These are phyloP conservation scores for Rhizopogon roseolus DNA, from an alignment of 768 basidiomycete genomes.

Conservation along the genomic window DNA sequence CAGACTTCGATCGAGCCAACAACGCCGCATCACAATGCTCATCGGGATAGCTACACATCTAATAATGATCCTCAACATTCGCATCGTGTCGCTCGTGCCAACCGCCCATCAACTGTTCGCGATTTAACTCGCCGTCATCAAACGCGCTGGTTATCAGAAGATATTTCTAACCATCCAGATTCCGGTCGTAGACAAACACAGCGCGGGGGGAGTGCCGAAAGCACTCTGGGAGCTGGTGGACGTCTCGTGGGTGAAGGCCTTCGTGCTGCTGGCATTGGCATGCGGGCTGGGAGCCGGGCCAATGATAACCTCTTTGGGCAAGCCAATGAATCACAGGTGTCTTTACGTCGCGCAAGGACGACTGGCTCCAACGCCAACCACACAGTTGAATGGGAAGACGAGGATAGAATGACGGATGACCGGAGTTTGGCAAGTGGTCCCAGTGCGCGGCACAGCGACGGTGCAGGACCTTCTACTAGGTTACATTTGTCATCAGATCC, in stretches of 20 bases:
- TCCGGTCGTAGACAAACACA: slow-evolving; percentile 49
- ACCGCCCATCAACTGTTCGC: slow-evolving; percentile 43
- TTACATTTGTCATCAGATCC: slow-evolving; percentile 21
- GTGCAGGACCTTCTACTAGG: slow-evolving; percentile 13
- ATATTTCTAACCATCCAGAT: slow-evolving; percentile 27
- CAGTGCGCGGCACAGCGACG: slow-evolving; percentile 16
- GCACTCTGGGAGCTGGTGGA: slow-evolving; percentile 43
- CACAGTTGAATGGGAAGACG: slow-evolving; percentile 21
- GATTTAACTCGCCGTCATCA: slow-evolving; percentile 46
- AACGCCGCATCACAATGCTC: slow-evolving; percentile 30
- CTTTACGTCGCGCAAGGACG: slow-evolving; percentile 11
- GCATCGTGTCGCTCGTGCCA: slow-evolving; percentile 23
- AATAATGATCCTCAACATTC: slow-evolving; percentile 23
- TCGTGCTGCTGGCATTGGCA: slow-evolving; percentile 64
- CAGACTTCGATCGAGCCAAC: slow-evolving; percentile 33
- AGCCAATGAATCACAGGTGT: slow-evolving; percentile 12
- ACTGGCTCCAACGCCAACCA: slow-evolving; percentile 5
- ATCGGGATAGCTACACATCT: slow-evolving; percentile 16
- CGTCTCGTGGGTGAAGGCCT: slow-evolving; percentile 64
- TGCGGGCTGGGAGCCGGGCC: slow-evolving; percentile 25
- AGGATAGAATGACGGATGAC: slow-evolving; percentile 14
- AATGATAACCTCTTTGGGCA: slow-evolving; percentile 34
- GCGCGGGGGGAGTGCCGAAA: slow-evolving; percentile 70
- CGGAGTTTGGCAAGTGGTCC: slow-evolving; percentile 20
- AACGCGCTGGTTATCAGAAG: slow-evolving; percentile 51